Conservation (phyloP, 2,329 filamentous ascomycete species). For the Exophiala sp. region DNA sequence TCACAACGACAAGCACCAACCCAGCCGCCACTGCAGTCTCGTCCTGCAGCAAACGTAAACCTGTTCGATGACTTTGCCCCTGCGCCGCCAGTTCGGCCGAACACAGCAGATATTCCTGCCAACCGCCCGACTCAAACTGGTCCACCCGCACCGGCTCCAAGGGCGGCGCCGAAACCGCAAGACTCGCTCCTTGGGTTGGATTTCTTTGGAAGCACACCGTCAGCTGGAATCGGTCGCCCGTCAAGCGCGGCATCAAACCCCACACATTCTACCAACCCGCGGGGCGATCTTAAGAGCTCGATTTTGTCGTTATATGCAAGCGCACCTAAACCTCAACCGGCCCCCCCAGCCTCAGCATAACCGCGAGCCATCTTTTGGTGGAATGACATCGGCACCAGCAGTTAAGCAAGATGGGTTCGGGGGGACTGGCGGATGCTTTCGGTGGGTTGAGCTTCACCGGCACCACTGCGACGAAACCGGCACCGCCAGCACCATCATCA, state of each 20-base stretch:
- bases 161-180: conserved; percentile 54
- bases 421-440: conserved; percentile 48
- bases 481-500: conserved; percentile 32
- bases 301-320: conserved; percentile 92
- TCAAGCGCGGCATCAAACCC: conserved; percentile 68
- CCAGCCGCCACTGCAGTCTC: conserved; percentile 31
- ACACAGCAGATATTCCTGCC: conserved; percentile 62
- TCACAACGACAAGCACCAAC: conserved; percentile 46
- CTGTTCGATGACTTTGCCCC: conserved; percentile 70
- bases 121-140: conserved; percentile 56
- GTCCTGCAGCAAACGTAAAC: conserved; percentile 57
- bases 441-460: conserved; percentile 62
- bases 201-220: conserved; percentile 70
- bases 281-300: conserved; percentile 93
- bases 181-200: conserved; percentile 90
- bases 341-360: conserved; percentile 48
- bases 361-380: conserved; percentile 60
- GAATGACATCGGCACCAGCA: conserved; percentile 57
- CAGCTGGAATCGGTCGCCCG: conserved; percentile 65
- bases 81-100: conserved; percentile 61
- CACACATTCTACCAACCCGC: conserved; percentile 57
- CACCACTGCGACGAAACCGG: conserved; percentile 43
- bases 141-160: conserved; percentile 52
- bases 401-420: no score
- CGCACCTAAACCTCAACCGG: conserved; percentile 67